Percentiles rank a stretch among this genome's conserved stretches.
Conservation (phyloP, 2,329 filamentous ascomycete species). For the Fusarium sp. region DNA sequence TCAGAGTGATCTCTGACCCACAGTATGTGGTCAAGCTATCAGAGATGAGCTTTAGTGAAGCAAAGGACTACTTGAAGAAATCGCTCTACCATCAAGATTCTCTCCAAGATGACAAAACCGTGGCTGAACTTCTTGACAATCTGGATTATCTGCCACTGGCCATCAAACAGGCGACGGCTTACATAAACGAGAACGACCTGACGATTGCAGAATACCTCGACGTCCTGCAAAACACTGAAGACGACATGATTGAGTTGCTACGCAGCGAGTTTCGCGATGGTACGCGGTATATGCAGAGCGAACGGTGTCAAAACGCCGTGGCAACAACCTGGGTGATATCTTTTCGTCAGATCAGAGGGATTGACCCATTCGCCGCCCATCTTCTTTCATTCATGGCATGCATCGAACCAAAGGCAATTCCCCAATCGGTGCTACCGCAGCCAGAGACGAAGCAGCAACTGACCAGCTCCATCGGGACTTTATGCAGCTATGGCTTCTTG, state of each 20-base stretch:
- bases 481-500: conserved; percentile 50
- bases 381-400: conserved; percentile 56
- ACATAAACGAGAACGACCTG: conserved; percentile 49
- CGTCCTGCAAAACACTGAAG: conserved; percentile 47
- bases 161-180: conserved; percentile 55
- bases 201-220: conserved; percentile 48
- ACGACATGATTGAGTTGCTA: conserved; percentile 38
- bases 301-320: conserved; percentile 47
- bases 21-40: not conserved
- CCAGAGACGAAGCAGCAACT: conserved; percentile 23
- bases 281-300: conserved; percentile 43
- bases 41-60: conserved; percentile 29
- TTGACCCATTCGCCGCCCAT: conserved; percentile 47
- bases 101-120: conserved; percentile 20
- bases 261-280: conserved; percentile 50
- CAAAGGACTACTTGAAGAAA: conserved; percentile 39
- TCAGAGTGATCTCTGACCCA: not conserved
- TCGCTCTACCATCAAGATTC: conserved; percentile 12
- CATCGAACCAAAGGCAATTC: conserved; percentile 55
- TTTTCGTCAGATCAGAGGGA: conserved; percentile 51
- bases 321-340: conserved; percentile 56
- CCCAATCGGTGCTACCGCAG: conserved; percentile 49
- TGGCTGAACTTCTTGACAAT: conserved; percentile 23
- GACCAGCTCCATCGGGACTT: conserved; percentile 45
- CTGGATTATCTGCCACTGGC: conserved; percentile 52